Evolutionary conservation across 768 basidiomycete genomes (phyloP), one percentile per base, ranked within the genome.

Genomic region (Omphalotus guepiniiformis): DNA sequence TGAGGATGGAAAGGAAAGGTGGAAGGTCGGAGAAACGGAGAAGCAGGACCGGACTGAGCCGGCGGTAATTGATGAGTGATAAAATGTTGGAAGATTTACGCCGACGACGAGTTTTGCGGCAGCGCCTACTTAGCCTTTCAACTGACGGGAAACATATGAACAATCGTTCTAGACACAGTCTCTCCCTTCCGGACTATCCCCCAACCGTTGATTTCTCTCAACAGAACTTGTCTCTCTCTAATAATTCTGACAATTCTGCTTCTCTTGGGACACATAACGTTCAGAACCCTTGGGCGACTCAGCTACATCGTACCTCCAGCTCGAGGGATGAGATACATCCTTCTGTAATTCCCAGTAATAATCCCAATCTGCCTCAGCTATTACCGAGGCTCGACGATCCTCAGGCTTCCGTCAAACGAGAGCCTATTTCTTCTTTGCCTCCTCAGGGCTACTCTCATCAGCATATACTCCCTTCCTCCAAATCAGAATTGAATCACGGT

Each of bases 241-340:
- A 62, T 22, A 63, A 59, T 44, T n/a, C 59, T 6, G 55, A 64
- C 26, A 57, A 62, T n/a, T 55, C 65, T 1, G 48, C 59, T 30
- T 48, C 63, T 38, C 15, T 28, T 55, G 50, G 42, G 52, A 49
- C 55, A 56, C 29, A 42, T 57, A 13, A 52, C 51, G 39, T 41
- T 49, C 51, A 42, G 27, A 28, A 36, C 49, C 45, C 56, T 13
- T 65, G 60, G 60, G 47, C 53, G 1, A 50, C 60, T 2, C 44
- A 59, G 2, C 53, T 64, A 47, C 69, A 66, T 49, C 63, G 66
- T 34, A 68, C 71, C 0, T 71, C 71, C 13, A 68, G 56, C 52
- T 72, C 70, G 5, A 61, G 72, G 58, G 71, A 75, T 39, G 73
- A 74, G n/a, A 49, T 65, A 9, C 63, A 61, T 45, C 65, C 66